Base-by-base conservation (phyloP, 2,329 filamentous ascomycete species). In the Fusarium subglutinans region DNA sequence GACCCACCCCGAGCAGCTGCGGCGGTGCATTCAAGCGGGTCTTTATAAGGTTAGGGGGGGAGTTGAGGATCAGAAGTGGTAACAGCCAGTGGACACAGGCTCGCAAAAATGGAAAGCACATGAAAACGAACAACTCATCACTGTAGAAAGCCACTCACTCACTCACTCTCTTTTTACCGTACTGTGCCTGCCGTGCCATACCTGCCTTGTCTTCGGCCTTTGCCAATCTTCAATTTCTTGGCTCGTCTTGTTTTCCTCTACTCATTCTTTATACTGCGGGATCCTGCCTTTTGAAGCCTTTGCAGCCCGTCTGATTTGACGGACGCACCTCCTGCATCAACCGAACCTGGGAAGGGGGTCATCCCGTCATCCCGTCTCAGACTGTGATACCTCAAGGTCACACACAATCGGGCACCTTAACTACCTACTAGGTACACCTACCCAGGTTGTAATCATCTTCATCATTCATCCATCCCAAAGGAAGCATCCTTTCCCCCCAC, bases 81-180 rank as follows among this genome's bases (percentile, higher is more conserved):
- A 47, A 30, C n/a, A 47, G 22, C 45, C 30, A 64, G 63, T 53
- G 66, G 58, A 44, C 71, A 56, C 47, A 56, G 53, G 63, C 57
- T 65, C 35, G 63, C 48, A 76, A 76, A 73, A 76, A 59, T 43
- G 65, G 63, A 63, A 72, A 60, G 73, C 64, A 75, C 65, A 76
- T 75, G 65, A 65, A 66, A 66, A 70, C 48, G 67, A 73, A 74
- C 72, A 74, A 62, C 70, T 64, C 63, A 69, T 62, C 70, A 61
- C 59, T 57, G 50, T 57, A 41, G 40, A 55, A 69, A 69, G 64
- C 64, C 64, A 69, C 63, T 37, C 59, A 69, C 63, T 37, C 59
- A 69, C 63, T 41, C 59, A 43, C 41, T 58, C 63, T 63, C 51
- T 60, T 60, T 69, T 57, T 44, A 35, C 44, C 63, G 43, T 28